Evolutionary conservation across 2,329 filamentous ascomycete genomes (phyloP).

Genomic region (Epichloe brachyelytri): DNA sequence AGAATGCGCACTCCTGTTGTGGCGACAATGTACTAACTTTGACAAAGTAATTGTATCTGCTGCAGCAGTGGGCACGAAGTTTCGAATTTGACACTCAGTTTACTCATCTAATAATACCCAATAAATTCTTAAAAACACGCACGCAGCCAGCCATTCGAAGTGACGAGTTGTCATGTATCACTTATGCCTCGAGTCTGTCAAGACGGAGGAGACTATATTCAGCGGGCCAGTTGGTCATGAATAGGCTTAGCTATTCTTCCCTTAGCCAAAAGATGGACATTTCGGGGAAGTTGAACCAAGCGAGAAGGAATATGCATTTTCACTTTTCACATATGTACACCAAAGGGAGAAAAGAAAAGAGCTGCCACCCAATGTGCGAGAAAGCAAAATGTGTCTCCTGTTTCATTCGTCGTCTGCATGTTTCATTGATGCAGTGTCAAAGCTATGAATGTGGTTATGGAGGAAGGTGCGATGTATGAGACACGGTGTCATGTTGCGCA

Average conservation of each 20-base stretch:
- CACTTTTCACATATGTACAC: neutral
- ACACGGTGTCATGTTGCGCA: neutral
- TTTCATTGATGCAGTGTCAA: neutral
- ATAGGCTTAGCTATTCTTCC: neutral
- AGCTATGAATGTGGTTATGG: neutral
- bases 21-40: neutral
- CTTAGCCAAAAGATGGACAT: neutral
- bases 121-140: constrained; percentile 1
- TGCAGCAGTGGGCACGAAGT: neutral
- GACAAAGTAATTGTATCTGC: neutral
- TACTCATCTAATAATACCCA: constrained; percentile 4
- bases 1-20: neutral
- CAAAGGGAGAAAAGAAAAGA: neutral
- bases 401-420: neutral
- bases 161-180: neutral
- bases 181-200: neutral
- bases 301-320: neutral
- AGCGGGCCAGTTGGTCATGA: neutral
- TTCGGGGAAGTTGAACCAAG: neutral
- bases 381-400: neutral
- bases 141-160: neutral
- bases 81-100: neutral
- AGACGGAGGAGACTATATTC: neutral
- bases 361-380: neutral
- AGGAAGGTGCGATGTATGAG: neutral